Base-by-base conservation (phyloP, 1,139 yeast species). In the Candida tropicalis region DNA sequence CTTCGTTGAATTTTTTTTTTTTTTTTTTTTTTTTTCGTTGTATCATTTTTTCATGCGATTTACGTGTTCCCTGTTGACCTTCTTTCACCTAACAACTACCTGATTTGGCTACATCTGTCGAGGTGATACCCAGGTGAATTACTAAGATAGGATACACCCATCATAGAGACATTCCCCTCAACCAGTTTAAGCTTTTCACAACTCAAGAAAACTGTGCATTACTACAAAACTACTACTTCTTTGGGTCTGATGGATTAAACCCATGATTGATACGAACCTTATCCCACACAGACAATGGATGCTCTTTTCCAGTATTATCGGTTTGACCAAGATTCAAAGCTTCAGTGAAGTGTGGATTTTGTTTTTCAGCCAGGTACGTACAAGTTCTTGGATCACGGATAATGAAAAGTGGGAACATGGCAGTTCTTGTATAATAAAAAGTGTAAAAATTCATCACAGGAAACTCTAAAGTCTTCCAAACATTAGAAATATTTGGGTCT, bases 391-490 rank as follows among this genome's bases (percentile, higher is more conserved):
- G 77, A 44, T 73, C 76, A 37, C 63, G 62, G 39, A 71, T 53
- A 3, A 68, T 65, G 45, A 55, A 64, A 35, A 60, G 55, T 2
- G 73, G 66, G 45, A 73, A 73, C 11, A 58, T 56, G 5, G 67
- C 57, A 1, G 75, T 58, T 43, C 62, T 61, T 29, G 58, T 51
- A 52, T 60, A 73, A 55, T 73, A 73, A 18, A 70, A 48, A 43
- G 59, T 68, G 49, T 66, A 72, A 39, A 68, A 52, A 3, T 70
- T 64, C 2, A 69, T 59, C 38, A 65, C 73, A 42, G 64, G 69
- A 38, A 62, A 63, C 38, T 68, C 72, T 64, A 73, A 63, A 6
- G 68, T 47, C 44, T 60, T 61, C 77, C 77, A 73, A 11, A 63
- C 72, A n/a, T 56, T 54, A 32, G 52, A 53, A 22, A 41, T 36